phyloP scores from a whole-genome alignment of 306 rosid species.

The Glycine latifolia region DNA sequence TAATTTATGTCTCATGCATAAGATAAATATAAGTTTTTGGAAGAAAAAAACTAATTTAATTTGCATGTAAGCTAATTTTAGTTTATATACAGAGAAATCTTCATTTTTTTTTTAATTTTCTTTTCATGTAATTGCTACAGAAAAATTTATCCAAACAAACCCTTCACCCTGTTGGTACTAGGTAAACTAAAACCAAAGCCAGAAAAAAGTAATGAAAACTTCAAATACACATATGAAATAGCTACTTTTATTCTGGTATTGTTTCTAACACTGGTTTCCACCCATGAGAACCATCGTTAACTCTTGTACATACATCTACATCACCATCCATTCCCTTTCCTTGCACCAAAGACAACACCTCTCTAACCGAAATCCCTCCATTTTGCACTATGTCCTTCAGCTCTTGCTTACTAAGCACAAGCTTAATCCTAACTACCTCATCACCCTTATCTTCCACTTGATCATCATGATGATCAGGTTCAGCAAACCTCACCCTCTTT shows the following conservation, averaged over 20 bases:
- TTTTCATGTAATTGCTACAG: too few species aligned
- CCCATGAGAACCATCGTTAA: slow-evolving; percentile 37
- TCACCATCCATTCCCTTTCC: slow-evolving; percentile 25
- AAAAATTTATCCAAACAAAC: too few species aligned
- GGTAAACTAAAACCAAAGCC: too few species aligned
- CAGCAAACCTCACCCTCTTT: slow-evolving; percentile 66
- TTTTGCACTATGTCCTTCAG: slow-evolving; percentile 57
- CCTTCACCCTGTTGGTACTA: too few species aligned
- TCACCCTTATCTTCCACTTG: slow-evolving; percentile 32
- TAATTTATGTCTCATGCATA: too few species aligned
- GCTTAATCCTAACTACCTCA: slow-evolving; percentile 65
- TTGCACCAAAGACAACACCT: slow-evolving; percentile 49
- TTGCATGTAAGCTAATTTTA: too few species aligned
- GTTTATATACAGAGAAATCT: too few species aligned
- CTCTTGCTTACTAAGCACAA: slow-evolving; percentile 69
- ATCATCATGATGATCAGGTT: slow-evolving; percentile 30
- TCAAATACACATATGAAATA: too few species aligned
- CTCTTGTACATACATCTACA: slow-evolving; percentile 5
- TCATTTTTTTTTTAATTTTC: too few species aligned
- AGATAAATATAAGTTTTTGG: too few species aligned
- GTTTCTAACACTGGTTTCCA: slow-evolving; percentile 78
- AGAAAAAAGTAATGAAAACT: too few species aligned
- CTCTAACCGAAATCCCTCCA: slow-evolving; percentile 56
- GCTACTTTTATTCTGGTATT: slow-evolving; percentile 58
- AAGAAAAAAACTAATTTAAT: too few species aligned